Evolutionary conservation across 1,284 basidiomycete genomes (phyloP).

Genomic region (Cystobasidium sp.): DNA sequence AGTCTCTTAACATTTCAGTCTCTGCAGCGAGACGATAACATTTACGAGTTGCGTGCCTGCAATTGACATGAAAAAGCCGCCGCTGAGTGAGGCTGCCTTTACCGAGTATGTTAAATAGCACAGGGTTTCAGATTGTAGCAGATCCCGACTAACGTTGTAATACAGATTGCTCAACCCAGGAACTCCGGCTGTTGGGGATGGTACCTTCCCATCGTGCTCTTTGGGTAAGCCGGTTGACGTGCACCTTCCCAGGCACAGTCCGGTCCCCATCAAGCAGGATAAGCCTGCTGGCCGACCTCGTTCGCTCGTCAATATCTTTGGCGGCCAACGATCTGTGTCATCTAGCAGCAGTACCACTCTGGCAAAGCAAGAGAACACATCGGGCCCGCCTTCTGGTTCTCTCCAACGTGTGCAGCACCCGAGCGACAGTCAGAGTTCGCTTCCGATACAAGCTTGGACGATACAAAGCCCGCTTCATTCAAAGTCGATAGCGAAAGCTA

Average conservation of each 20-base stretch:
- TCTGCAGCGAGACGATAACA: conserved; percentile 5
- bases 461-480: conserved; percentile 4
- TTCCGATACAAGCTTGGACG: conserved; percentile 17
- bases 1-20: too few species aligned
- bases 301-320: conserved; percentile 34
- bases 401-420: not conserved
- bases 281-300: conserved; percentile 13
- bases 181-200: conserved; percentile 18
- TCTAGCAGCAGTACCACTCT: conserved; percentile 2
- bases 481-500: conserved; percentile 29
- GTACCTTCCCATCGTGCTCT: not conserved
- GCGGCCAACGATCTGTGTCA: conserved; percentile 28
- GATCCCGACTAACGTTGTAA: not conserved
- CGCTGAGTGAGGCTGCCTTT: conserved; percentile 11
- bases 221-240: conserved; percentile 23
- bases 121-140: not conserved
- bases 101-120: not conserved
- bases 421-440: not conserved
- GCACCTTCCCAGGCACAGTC: conserved; percentile 7
- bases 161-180: conserved; percentile 19
- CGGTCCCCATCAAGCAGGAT: not conserved
- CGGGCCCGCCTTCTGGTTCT: too few species aligned
- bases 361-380: not conserved
- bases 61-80: conserved; percentile 14
- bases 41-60: conserved; percentile 27